Base-by-base conservation (phyloP, 257 asterid genomes). In the Datura wrightii region DNA sequence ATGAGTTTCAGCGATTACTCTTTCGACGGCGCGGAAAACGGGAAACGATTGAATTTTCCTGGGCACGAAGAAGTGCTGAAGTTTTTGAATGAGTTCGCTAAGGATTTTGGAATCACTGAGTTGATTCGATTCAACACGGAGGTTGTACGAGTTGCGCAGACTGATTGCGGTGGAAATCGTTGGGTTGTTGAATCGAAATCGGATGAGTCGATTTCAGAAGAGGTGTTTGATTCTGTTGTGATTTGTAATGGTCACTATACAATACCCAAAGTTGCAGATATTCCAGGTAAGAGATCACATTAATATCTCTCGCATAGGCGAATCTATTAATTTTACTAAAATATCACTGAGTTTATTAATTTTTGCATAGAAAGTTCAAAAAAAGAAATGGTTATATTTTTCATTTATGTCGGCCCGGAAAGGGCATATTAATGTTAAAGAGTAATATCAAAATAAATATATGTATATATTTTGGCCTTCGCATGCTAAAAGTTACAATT, bases 21-120 rank as follows among this genome's bases (percentile, higher is more conserved):
- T 6, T 85, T 85, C 2, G 19, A 16, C 14, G 41, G 8, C 4
- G 37, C 42, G 15, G 69, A 56, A 58, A 79, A 85, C 71, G 74
- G 36, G 24, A 54, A 85, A 2, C 36, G 10, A 10, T 18, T 53
- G 19, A 83, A 80, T 2, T 92, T 92, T 59, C 95, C 94, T 15
- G 85, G 87, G 34, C 97, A 86, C 24, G 88, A 79, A 19, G 94
- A 93, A 86, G 94, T 93, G 84, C 88, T 92, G 46, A 41, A 83
- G 84, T 92, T 90, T 83, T 10, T 93, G 88, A 80, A 81, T 11
- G 89, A 87, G 83, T 93, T 91, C 10, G 90, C 95, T 0, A n/a
- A 19, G 1, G 88, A 87, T 0, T 90, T 87, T n/a, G 89, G 83
- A 11, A 83, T 93, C 69, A 41, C 13, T 15, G 95, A 87, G 83